Evolutionary conservation across 164 flowering plant species (phyloP), one percentile per base, ranked within the genome.

Genomic region (Vitis cinerea): DNA sequence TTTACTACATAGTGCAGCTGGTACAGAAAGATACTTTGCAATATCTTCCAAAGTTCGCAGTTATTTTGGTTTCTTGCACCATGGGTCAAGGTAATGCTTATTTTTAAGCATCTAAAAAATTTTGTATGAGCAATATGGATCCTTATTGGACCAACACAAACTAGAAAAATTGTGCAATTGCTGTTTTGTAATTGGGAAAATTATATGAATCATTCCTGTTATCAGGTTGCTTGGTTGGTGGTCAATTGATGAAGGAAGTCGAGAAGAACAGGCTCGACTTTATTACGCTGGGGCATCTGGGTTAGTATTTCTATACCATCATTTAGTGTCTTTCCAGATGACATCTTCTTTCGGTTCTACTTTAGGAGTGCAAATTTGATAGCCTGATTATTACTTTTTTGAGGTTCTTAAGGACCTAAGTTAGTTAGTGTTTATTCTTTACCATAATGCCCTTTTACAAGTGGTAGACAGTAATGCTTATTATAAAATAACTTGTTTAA

Each of bases 201-300:
- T 49, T 12, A 37, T 27, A 15, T 27, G 58, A 29, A 59, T 50
- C 10, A 19, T 71, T 29, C 50, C 65, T 60, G 37, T 31, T 53
- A 2, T 58, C 77, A 94, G 97, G 84, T 78, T 94, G 58, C 86
- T 94, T 11, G 98, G 97, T 62, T 94, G 98, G 98, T 94, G 98
- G 97, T 92, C 97, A 48, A 90, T 92, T 79, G 98, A 94, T 78
- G 98, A 94, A 80, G 89, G 89, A 67, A 89, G 92, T 75, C 85
- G 82, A 71, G 96, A 94, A 78, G 98, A 94, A 72, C 95, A 84
- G 17, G 97, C 97, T 65, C 82, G 81, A 63, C 84, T 89, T 60
- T 87, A 76, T 75, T 83, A 75, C 66, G 80, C 79, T 17, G 88
- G 83, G 60, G 64, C 75, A 72, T 75, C 88, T 65, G 91, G 98